Evolutionary conservation across 202 grass and related monocot genomes (phyloP).

Genomic region (Musa balbisiana): DNA sequence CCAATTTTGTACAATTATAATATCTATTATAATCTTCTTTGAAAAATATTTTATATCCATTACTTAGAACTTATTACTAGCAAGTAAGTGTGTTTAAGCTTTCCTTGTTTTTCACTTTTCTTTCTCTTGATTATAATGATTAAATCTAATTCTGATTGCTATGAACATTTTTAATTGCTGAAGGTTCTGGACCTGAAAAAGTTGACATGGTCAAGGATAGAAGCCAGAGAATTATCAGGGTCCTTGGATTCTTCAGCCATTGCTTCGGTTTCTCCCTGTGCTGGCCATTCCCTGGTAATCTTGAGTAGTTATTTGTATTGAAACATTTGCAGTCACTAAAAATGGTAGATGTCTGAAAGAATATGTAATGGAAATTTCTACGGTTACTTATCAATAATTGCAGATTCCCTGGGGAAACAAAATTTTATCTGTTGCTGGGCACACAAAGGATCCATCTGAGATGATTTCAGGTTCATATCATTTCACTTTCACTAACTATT

Average conservation of each 20-base stretch:
- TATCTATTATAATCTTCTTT: too few relatives aligned
- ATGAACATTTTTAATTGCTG: conserved; percentile 8
- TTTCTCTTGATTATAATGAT: not conserved
- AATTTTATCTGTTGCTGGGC: conserved; percentile 82
- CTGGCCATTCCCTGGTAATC: conserved; percentile 95
- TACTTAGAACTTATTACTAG: too few relatives aligned
- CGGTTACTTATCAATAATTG: not conserved
- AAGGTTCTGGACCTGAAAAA: conserved; percentile 86
- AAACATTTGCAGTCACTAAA: too few relatives aligned
- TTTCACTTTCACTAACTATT: conserved; percentile 8
- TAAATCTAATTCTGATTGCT: not conserved
- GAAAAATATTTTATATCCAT: too few relatives aligned
- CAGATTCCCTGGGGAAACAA: conserved; percentile 80
- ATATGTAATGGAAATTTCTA: not conserved
- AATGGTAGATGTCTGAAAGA: not conserved
- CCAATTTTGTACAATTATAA: too few relatives aligned
- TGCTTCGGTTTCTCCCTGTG: conserved; percentile 60
- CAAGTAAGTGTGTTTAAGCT: too few relatives aligned
- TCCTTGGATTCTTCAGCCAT: conserved; percentile 39
- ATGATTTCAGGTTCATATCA: conserved; percentile 68
- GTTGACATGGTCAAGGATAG: conserved; percentile 93
- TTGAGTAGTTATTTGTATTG: too few relatives aligned
- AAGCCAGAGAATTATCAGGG: conserved; percentile 64
- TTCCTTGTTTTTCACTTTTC: not conserved
- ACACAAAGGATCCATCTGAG: conserved; percentile 90